These are phyloP conservation scores for Aspergillus clavatus DNA, from an alignment of 2,329 filamentous ascomycete species.

Conservation along the genomic window DNA sequence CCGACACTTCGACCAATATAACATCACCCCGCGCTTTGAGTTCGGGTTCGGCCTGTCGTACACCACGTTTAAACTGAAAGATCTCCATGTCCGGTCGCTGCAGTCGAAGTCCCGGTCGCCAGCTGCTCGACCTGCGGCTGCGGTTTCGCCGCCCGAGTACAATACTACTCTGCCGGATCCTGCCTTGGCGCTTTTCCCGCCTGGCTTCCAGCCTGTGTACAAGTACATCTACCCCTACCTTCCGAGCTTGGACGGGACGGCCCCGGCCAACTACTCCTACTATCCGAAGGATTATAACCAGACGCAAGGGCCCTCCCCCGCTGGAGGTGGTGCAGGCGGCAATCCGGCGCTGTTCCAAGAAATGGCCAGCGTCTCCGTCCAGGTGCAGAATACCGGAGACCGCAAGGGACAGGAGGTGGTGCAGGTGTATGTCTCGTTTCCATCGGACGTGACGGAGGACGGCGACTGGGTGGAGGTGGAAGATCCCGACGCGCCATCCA, in stretches of 20 bases:
- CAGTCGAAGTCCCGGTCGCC: conserved; percentile 48
- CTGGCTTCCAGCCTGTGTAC: conserved; percentile 55
- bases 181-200: conserved; percentile 57
- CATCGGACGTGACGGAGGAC: conserved; percentile 33
- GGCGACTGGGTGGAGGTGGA: conserved; percentile 11
- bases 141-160: conserved; percentile 52
- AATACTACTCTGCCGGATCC: conserved; percentile 52
- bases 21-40: conserved; percentile 70
- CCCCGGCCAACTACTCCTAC: conserved; percentile 37
- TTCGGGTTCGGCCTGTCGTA: conserved; percentile 86
- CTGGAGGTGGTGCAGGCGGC: conserved; percentile 59
- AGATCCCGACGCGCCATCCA: too few species aligned
- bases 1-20: conserved; percentile 74
- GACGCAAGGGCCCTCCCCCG: conserved; percentile 51
- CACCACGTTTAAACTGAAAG: conserved; percentile 63
- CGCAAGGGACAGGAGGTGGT: conserved; percentile 48
- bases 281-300: conserved; percentile 56
- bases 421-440: conserved; percentile 65
- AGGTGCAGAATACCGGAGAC: conserved; percentile 47
- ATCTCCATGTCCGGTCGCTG: conserved; percentile 46
- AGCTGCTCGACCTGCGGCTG: conserved; percentile 36
- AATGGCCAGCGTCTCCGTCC: conserved; percentile 44
- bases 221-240: conserved; percentile 75
- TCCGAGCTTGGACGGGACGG: conserved; percentile 45
- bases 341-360: conserved; percentile 48